A percentile compares a stretch with the other conserved stretches of the same genome.
Conservation (phyloP, 1,284 basidiomycete species). For the Agaricales sp. region DNA sequence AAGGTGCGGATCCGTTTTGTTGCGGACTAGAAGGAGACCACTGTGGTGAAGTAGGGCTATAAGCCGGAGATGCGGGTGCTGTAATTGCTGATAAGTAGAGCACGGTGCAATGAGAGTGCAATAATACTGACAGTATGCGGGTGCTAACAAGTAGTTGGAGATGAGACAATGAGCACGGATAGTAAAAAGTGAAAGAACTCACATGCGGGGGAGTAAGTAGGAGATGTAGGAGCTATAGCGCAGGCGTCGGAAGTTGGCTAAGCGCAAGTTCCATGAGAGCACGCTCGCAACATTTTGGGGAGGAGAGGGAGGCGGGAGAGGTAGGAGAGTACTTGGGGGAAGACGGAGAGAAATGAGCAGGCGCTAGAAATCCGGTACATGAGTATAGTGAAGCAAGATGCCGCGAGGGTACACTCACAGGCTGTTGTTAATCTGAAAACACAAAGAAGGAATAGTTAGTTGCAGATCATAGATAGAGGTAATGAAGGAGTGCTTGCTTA, state of each 20-base stretch:
- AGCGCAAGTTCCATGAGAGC: slow-evolving; percentile 8
- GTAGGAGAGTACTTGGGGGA: slow-evolving; percentile 67
- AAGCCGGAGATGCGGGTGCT: slow-evolving; percentile 79
- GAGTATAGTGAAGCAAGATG: too few relatives aligned
- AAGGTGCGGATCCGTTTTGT: slow-evolving; percentile 34
- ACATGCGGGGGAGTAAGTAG: slow-evolving; percentile 78
- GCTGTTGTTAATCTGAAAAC: too few relatives aligned
- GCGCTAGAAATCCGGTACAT: slow-evolving; percentile 66
- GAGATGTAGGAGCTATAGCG: slow-evolving; percentile 63
- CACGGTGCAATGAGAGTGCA: slow-evolving; percentile 8
- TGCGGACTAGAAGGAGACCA: slow-evolving; percentile 78
- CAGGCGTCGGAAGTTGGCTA: too few relatives aligned
- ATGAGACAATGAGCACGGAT: slow-evolving; percentile 13
- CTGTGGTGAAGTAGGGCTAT: slow-evolving; percentile 71
- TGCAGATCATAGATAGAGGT: slow-evolving; percentile 10
- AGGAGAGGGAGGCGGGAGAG: slow-evolving; percentile 75
- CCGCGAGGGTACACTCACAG: slow-evolving; percentile 36
- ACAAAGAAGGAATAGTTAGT: slow-evolving; percentile 15
- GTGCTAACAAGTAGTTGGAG: slow-evolving; percentile 29
- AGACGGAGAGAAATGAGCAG: too few relatives aligned
- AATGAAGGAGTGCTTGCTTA: slow-evolving; percentile 43
- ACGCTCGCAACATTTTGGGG: slow-evolving; percentile 58
- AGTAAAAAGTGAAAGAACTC: slow-evolving; percentile 23
- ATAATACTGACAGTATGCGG: slow-evolving; percentile 58
- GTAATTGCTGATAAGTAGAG: slow-evolving; percentile 12